These are phyloP conservation scores for Paracorniculantispora psalliotae DNA, from an alignment of 2,329 filamentous ascomycete genomes.

Conservation along the genomic window DNA sequence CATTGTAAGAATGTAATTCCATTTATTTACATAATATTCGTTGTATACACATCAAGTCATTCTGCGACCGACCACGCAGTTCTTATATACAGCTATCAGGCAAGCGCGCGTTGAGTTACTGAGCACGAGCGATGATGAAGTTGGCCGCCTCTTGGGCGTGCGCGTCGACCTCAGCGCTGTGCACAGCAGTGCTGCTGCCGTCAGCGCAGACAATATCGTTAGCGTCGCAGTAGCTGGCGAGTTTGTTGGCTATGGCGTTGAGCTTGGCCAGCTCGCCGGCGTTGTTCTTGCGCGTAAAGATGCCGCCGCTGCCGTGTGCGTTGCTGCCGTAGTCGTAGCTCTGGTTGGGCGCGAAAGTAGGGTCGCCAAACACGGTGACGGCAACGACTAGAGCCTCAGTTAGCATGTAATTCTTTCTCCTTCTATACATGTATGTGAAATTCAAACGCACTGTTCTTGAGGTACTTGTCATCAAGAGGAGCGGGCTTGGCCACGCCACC, in stretches of 20 bases:
- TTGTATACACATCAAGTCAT: neutral
- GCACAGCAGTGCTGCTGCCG: constrained; percentile 7
- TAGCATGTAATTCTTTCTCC: neutral
- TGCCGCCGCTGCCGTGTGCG: constrained; percentile 8
- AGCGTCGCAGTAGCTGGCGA: constrained; percentile 14
- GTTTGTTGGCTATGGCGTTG: constrained; percentile 6
- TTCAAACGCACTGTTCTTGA: constrained; percentile 11
- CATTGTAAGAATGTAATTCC: too few species aligned
- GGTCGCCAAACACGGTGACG: constrained; percentile 16
- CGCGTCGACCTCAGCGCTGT: constrained; percentile 11
- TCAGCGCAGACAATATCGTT: constrained; percentile 11
- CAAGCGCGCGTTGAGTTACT: neutral
- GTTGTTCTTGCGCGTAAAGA: constrained; percentile 11
- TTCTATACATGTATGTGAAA: neutral
- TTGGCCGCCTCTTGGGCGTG: constrained; percentile 14
- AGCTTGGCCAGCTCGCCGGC: constrained; percentile 14
- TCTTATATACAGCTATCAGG: neutral
- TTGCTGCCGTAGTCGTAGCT: constrained; percentile 13
- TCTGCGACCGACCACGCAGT: neutral
- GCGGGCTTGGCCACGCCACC: constrained; percentile 14
- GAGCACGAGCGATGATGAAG: constrained; percentile 14
- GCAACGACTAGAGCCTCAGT: constrained; percentile 6
- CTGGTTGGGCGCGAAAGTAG: constrained; percentile 14
- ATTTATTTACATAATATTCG: neutral
- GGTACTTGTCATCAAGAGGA: constrained; percentile 9